A percentile compares a stretch with the other conserved stretches of the same genome.
Evolutionary conservation across 768 basidiomycete genomes (phyloP).

Genomic region (Wakefieldia striispora): DNA sequence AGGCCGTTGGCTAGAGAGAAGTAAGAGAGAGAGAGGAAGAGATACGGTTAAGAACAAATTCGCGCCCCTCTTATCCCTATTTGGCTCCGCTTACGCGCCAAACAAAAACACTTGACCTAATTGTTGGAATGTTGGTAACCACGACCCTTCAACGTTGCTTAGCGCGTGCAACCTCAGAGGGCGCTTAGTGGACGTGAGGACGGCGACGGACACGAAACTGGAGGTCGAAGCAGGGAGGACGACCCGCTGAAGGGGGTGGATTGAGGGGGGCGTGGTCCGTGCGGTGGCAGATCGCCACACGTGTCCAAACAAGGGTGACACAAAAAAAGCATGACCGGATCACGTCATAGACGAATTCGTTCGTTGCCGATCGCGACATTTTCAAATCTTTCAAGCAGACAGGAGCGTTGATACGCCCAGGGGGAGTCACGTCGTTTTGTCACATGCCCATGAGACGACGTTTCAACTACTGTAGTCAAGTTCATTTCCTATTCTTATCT

Average conservation of each 20-base stretch:
- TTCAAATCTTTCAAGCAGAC: slow-evolving; percentile 14
- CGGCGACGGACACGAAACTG: neutral
- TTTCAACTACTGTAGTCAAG: no score
- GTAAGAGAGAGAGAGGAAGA: slow-evolving; percentile 58
- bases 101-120: slow-evolving; percentile 38
- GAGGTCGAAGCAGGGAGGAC: neutral
- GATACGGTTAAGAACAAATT: slow-evolving; percentile 37
- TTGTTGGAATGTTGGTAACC: slow-evolving; percentile 16
- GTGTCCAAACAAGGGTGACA: slow-evolving; percentile 12
- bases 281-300: slow-evolving; percentile 29
- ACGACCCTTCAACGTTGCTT: slow-evolving; percentile 1
- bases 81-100: slow-evolving; percentile 41
- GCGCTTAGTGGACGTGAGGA: slow-evolving; percentile 2
- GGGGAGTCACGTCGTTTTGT: no score
- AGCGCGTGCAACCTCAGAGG: slow-evolving; percentile 3
- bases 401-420: neutral
- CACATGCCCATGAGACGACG: no score
- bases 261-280: slow-evolving; percentile 20
- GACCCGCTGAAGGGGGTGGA: neutral
- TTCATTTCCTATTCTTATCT: no score
- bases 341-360: slow-evolving; percentile 32
- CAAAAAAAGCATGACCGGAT: slow-evolving; percentile 25
- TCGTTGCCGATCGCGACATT: slow-evolving; percentile 32
- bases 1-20: slow-evolving; percentile 52
- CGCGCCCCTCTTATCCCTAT: slow-evolving; percentile 40